phyloP scores from a whole-genome alignment of 768 basidiomycete genomes.

The Lentinula detonsa region DNA sequence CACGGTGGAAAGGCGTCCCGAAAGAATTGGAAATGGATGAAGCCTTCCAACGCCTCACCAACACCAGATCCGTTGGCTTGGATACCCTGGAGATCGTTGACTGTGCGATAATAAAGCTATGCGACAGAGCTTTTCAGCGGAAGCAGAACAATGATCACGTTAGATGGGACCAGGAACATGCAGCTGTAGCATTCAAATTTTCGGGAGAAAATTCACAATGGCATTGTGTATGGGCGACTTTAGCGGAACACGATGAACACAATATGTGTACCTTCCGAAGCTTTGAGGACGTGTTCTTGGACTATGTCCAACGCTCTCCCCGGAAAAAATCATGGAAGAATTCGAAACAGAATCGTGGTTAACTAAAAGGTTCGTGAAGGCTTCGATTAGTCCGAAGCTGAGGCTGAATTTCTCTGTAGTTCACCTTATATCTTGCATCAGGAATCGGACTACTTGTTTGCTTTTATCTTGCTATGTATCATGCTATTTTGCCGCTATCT shows the following conservation, averaged over 20 bases:
- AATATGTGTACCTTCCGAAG: slow-evolving; percentile 45
- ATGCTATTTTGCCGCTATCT: neutral
- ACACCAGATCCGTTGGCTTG: slow-evolving; percentile 25
- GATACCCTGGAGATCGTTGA: slow-evolving; percentile 45
- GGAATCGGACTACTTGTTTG: neutral
- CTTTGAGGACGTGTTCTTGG: slow-evolving; percentile 56
- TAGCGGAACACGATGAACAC: slow-evolving; percentile 42
- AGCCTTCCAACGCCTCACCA: slow-evolving; percentile 32
- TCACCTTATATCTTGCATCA: neutral
- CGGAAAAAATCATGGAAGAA: slow-evolving; percentile 20
- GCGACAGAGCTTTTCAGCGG: slow-evolving; percentile 52
- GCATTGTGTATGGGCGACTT: slow-evolving; percentile 64
- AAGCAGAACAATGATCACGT: slow-evolving; percentile 26
- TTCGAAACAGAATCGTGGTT: neutral
- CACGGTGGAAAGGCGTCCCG: slow-evolving; percentile 47
- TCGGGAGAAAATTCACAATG: slow-evolving; percentile 33
- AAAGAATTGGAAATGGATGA: slow-evolving; percentile 53
- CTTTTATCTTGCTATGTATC: neutral
- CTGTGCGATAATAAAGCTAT: slow-evolving; percentile 47
- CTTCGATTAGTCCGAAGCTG: neutral
- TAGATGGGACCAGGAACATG: slow-evolving; percentile 40
- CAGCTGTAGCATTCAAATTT: slow-evolving; percentile 47
- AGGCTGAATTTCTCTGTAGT: too few relatives aligned
- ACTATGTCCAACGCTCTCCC: slow-evolving; percentile 35
- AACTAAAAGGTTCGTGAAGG: neutral